Percentiles rank a stretch among this genome's conserved stretches.
These are phyloP conservation scores for Botryotinia calthae DNA, from an alignment of 2,329 filamentous ascomycete species.

Conservation along the genomic window DNA sequence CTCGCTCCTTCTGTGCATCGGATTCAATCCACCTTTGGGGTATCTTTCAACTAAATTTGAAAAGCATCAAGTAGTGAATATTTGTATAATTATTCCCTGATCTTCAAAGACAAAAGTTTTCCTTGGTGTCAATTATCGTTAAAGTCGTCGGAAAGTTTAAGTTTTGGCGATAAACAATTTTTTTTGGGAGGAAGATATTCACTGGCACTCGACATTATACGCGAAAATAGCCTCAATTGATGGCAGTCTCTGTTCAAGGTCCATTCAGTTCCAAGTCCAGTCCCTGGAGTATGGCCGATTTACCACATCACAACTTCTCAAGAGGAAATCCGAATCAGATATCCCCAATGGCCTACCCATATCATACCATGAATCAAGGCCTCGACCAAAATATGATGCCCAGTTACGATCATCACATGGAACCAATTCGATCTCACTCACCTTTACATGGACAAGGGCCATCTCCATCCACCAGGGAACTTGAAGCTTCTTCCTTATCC, in stretches of 20 bases:
- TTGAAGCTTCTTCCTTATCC: conserved; percentile 20
- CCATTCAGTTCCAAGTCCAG: conserved; percentile 35
- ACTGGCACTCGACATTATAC: conserved; percentile 6
- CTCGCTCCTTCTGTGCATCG: conserved; percentile 18
- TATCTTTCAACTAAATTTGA: conserved; percentile 10
- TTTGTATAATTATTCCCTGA: conserved; percentile 2
- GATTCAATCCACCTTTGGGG: not conserved
- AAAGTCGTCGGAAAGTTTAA: conserved; percentile 1
- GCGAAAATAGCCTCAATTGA: conserved; percentile 34
- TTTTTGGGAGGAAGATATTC: conserved; percentile 22
- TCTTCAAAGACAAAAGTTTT: not conserved
- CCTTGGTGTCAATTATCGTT: not conserved
- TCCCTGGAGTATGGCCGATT: conserved; percentile 37
- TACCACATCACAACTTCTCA: conserved; percentile 30
- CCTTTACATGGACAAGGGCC: conserved; percentile 26
- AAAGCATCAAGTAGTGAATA: conserved; percentile 17
- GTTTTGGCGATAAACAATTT: not conserved
- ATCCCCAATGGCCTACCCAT: conserved; percentile 36
- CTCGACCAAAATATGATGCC: conserved; percentile 35
- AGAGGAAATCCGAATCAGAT: conserved; percentile 29
- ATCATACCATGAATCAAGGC: conserved; percentile 31
- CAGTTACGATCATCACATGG: conserved; percentile 33
- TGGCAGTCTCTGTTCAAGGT: conserved; percentile 38
- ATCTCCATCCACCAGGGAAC: conserved; percentile 29
- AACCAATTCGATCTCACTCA: conserved; percentile 28